Base-by-base conservation (phyloP, 331 rosid species). In the Saraca asoca region DNA sequence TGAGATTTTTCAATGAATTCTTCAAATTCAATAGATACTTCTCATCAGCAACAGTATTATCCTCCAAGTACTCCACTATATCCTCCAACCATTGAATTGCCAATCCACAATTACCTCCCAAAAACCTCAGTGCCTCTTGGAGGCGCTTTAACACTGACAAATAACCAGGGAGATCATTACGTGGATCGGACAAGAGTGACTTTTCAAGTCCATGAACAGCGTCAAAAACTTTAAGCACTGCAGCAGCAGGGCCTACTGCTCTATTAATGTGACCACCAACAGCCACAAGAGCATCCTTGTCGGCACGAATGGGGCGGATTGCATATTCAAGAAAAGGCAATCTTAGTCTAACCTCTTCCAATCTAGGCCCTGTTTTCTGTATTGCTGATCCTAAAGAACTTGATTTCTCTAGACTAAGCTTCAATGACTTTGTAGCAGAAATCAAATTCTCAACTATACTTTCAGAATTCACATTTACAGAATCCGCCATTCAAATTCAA, bases 151-250 rank as follows among this genome's bases (percentile, higher is more conserved):
- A 58, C 58, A 94, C 95, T 0, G 99, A 79, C 73, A 94, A 65
- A 58, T 90, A 94, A 8, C 99, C 99, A 0, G 87, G 85, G 0
- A 90, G 88, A 74, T 94, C 99, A 51, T 75, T 84, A 16, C 92
- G 73, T 0, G 96, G 96, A 56, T 94, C 99, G 0, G 97, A 94
- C 41, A 90, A 66, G 16, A 94, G 72, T 0, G 96, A 83, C 72
- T 94, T 94, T 37, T 94, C 99, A 0, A 94, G 92, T n/a, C 99
- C 99, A 51, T 90, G 99, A 67, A 90, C 96, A 0, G 99, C 99
- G 64, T 94, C 99, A 3, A 94, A 94, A 68, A 94, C 99, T 86
- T 88, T 94, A n/a, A 94, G 90, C 79, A 94, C 99, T 0, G 99
- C 97, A 1, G 97, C 99, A 0, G 99, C 97, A 1, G 97, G 99